Conservation (phyloP, 306 rosid genomes). For the Lagenaria siceraria region DNA sequence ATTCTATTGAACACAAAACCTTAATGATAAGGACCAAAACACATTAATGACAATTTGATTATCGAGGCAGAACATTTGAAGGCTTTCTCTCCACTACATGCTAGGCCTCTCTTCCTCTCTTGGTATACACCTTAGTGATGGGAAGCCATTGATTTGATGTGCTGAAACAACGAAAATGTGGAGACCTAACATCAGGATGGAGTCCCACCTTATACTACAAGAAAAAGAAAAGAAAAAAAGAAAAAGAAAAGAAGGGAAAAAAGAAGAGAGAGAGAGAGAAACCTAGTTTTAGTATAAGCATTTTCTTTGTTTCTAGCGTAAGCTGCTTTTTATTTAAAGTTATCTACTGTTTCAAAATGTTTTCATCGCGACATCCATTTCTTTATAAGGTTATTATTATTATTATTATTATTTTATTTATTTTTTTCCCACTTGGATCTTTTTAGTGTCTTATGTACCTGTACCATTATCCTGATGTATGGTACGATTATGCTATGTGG, state of each 20-base stretch:
- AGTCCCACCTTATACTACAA: neutral
- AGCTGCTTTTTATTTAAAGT: neutral
- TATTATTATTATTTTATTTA: neutral
- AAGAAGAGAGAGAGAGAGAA: too few species aligned
- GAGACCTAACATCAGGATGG: neutral
- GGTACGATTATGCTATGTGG: slow-evolving; percentile 96
- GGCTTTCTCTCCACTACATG: neutral
- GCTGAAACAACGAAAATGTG: neutral
- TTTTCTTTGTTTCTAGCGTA: neutral
- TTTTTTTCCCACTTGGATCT: slow-evolving; percentile 22
- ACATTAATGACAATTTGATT: neutral
- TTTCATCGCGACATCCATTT: neutral
- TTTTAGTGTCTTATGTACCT: slow-evolving; percentile 89
- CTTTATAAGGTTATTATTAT: neutral
- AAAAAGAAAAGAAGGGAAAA: too few species aligned
- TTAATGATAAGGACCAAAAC: too few species aligned
- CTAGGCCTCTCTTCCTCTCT: neutral
- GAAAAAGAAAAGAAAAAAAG: neutral
- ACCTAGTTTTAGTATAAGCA: neutral
- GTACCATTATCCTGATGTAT: slow-evolving; percentile 91
- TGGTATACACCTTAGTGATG: neutral
- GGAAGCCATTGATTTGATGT: neutral
- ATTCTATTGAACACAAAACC: neutral
- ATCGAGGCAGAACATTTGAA: neutral
- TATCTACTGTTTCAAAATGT: neutral